Conservation (phyloP, 139 green algal genomes). For the Tetradesmus lagerheimii region DNA sequence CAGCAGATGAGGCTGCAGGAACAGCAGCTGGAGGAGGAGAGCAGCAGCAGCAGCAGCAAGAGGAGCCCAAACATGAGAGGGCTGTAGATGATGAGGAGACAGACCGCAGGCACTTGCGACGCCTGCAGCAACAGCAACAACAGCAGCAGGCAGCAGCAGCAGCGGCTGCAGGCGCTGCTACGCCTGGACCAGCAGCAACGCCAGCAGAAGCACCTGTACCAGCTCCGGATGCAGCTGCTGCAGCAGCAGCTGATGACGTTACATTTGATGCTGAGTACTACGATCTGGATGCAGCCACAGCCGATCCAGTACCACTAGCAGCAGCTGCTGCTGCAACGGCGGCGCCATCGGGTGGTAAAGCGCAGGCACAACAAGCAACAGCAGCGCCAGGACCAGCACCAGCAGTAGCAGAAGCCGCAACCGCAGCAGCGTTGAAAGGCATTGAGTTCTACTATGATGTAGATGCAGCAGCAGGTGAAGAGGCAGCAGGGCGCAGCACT, state of each 20-base stretch:
- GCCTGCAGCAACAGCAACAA: neutral
- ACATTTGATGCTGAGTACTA: neutral
- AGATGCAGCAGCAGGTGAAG: constrained; percentile 15
- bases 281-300: neutral
- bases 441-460: neutral
- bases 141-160: neutral
- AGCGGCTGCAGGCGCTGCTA: neutral
- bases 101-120: neutral
- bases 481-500: neutral
- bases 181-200: neutral
- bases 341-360: neutral
- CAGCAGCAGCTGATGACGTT: neutral
- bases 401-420: neutral
- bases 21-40: neutral
- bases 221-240: neutral
- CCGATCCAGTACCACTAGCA: neutral
- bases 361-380: neutral
- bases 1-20: neutral
- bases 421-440: neutral
- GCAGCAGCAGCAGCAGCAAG: neutral
- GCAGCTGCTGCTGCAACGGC: neutral
- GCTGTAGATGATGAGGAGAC: neutral
- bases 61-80: neutral
- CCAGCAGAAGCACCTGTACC: neutral
- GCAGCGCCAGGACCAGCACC: neutral